Evolutionary conservation across 2,329 filamentous ascomycete species (phyloP), one percentile per base, ranked within the genome.

Genomic region (Diplodia mutila): DNA sequence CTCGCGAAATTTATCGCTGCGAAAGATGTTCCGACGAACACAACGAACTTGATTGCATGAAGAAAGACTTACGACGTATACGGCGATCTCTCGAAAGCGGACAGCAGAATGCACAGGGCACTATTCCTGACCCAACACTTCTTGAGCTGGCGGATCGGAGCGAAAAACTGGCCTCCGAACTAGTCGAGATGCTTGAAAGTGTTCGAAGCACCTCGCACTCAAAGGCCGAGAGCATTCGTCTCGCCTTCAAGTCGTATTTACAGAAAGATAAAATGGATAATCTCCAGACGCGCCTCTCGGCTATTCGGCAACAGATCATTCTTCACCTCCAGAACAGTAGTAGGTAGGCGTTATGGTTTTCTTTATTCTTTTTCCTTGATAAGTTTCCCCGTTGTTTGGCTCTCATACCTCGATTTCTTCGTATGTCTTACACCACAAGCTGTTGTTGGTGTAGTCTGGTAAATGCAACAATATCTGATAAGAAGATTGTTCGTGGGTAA

Each of bases 141-240:
- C 12, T 25, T 12, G 23, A 25, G 12, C 23, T 52, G 5, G 7
- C 21, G 7, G 4, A 27, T 27, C 21, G 29, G 6, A 52, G 11
- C 11, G 42, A 48, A 9, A n/a, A 48, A 48, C 42, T 48, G 16
- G 42, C 42, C 16, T 16, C 14, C 27, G 9, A 27, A 14, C 11
- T 27, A 18, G 23, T 52, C 21, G 1, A 5, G 5, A 16, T 14
- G 8, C 16, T 32, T 0, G 1, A n/a, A 23, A 6, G 48, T 29
- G 0, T 32, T 29, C 51, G 8, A 14, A 18, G 4, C 1, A 25
- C 3, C 2, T 12, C 23, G 0, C 21, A 3, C 5, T 25, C 21
- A 1, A 52, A 52, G 2, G 9, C 6, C 1, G 3, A 27, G 3
- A 52, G 23, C 11, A 25, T 52, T 25, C 23, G 23, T 52, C 18